phyloP scores from a whole-genome alignment of 345 rosid species.

The Aurinia saxatilis region DNA sequence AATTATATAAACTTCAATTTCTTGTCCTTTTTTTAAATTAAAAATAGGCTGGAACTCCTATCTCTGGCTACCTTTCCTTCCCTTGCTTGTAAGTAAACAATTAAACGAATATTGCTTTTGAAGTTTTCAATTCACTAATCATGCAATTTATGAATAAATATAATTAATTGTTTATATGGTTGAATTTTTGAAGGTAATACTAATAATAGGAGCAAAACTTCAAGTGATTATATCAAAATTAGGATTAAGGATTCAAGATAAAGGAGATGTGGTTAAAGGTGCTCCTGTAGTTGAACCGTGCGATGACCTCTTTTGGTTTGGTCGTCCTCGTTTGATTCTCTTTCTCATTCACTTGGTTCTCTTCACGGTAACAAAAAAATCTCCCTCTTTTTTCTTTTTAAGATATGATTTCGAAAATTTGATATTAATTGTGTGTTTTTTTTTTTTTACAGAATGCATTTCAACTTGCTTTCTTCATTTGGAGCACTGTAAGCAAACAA shows the following conservation, averaged over 20 bases:
- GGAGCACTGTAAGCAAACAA: constrained; percentile 55
- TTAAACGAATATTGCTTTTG: neutral
- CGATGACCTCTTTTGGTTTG: constrained; percentile 94
- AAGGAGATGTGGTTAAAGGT: constrained; percentile 87
- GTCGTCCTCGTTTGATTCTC: constrained; percentile 76
- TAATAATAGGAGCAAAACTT: constrained; percentile 72
- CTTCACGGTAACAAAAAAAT: constrained; percentile 85
- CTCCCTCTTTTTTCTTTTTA: neutral
- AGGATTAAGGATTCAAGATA: constrained; percentile 72
- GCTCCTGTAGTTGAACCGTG: constrained; percentile 87
- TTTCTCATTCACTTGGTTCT: constrained; percentile 82
- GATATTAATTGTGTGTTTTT: neutral
- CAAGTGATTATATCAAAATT: constrained; percentile 78
- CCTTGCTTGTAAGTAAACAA: constrained; percentile 60
- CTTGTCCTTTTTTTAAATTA: neutral
- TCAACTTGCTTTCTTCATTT: constrained; percentile 75
- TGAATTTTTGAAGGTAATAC: constrained; percentile 27
- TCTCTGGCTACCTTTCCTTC: constrained; percentile 78
- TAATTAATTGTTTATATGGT: neutral
- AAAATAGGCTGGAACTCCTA: constrained; percentile 59
- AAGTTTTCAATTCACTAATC: neutral
- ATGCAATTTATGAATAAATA: neutral
- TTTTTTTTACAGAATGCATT: constrained; percentile 61
- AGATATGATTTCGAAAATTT: neutral
- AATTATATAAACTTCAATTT: neutral